These are phyloP conservation scores for Hansenula anomala DNA, from an alignment of 1,139 yeast species.

Conservation along the genomic window DNA sequence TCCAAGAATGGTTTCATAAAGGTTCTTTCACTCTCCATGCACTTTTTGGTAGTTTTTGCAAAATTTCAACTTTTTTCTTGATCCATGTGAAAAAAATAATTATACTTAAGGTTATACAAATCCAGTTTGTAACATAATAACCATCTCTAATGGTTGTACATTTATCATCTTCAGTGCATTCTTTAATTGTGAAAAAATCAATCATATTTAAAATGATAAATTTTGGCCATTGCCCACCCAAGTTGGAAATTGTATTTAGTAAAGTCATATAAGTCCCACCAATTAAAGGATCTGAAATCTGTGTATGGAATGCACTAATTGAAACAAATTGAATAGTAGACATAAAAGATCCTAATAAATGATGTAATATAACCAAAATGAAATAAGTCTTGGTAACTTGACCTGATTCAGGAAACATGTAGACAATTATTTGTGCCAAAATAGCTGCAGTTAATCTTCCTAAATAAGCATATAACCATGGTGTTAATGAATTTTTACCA, in stretches of 20 bases:
- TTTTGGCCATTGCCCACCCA: slow-evolving; percentile 98
- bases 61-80: slow-evolving; percentile 38
- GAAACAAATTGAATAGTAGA: slow-evolving; percentile 94
- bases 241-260: slow-evolving; percentile 81
- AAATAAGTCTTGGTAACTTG: slow-evolving; percentile 42
- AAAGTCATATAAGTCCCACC: slow-evolving; percentile 99
- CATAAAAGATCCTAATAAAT: slow-evolving; percentile 85
- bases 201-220: slow-evolving; percentile 72
- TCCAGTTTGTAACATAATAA: slow-evolving; percentile 67
- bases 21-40: slow-evolving; percentile 28
- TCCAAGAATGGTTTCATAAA: slow-evolving; percentile 20
- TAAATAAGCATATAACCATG: slow-evolving; percentile 89
- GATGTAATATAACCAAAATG: slow-evolving; percentile 69
- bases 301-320: slow-evolving; percentile 90
- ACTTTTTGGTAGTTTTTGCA: slow-evolving; percentile 29
- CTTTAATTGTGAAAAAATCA: slow-evolving; percentile 61
- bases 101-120: slow-evolving; percentile 69
- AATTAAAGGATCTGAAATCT: slow-evolving; percentile 89
- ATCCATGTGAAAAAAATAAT: slow-evolving; percentile 65
- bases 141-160: slow-evolving; percentile 67
- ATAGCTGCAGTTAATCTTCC: slow-evolving; percentile 78
- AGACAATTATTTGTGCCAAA: slow-evolving; percentile 71
- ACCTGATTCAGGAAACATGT: slow-evolving; percentile 56
- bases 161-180: slow-evolving; percentile 55
- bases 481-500: slow-evolving; percentile 64